Conservation (phyloP, 371 early-diverging fungal genomes). For the Amoeboaphelidium protococcarum region DNA sequence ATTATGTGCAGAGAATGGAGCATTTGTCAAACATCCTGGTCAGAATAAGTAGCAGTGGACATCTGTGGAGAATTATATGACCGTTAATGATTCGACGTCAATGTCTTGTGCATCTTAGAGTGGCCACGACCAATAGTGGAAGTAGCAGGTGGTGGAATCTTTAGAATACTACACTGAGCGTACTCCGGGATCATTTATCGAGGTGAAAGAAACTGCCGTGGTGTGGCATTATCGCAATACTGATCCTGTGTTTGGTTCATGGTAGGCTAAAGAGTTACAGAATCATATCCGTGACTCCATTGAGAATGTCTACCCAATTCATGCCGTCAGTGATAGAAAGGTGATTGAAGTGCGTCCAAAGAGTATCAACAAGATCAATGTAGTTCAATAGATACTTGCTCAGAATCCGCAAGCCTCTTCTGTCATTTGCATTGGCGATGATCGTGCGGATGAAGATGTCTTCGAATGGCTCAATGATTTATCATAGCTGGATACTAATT, state of each 20-base stretch:
- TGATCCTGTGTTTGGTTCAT: conserved; percentile 56
- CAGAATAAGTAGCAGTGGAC: conserved; percentile 33
- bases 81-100: conserved; percentile 12
- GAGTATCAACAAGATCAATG: conserved; percentile 33
- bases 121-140: not conserved
- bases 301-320: conserved; percentile 11
- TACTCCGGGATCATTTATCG: conserved; percentile 49
- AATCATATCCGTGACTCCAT: conserved; percentile 62
- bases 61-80: conserved; percentile 50
- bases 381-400: conserved; percentile 21
- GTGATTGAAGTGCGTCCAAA: conserved; percentile 27
- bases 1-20: not conserved
- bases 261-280: conserved; percentile 72
- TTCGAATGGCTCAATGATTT: conserved; percentile 13
- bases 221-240: conserved; percentile 77
- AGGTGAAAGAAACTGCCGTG: conserved; percentile 39
- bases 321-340: conserved; percentile 11
- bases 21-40: conserved; percentile 1
- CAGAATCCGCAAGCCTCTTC: conserved; percentile 17
- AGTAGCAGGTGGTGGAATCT: conserved; percentile 18
- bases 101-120: no score
- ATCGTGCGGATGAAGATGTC: conserved; percentile 57
- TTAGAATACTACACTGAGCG: conserved; percentile 73
- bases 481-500: no score
- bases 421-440: conserved; percentile 44